Percentiles rank a stretch among this genome's conserved stretches.
Conservation (phyloP, 2,329 filamentous ascomycete genomes). For the Colletotrichum acutatum region DNA sequence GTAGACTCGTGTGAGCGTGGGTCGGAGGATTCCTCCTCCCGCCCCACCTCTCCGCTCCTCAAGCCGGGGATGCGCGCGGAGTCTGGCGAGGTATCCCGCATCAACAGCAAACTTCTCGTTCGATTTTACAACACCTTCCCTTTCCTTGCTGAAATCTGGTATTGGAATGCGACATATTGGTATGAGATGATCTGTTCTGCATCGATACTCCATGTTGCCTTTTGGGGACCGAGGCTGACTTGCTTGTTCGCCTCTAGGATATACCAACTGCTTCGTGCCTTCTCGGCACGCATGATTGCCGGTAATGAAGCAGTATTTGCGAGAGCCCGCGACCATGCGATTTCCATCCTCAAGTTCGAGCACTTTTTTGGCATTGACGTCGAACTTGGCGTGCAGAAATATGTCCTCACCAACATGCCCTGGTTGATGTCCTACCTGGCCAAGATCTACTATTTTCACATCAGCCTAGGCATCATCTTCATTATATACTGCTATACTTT, state of each 20-base stretch:
- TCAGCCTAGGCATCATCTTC: slow-evolving; percentile 56
- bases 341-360: slow-evolving; percentile 53
- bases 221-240: not conserved
- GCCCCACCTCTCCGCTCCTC: slow-evolving; percentile 26
- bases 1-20: slow-evolving; percentile 25
- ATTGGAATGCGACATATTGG: slow-evolving; percentile 51
- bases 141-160: slow-evolving; percentile 49
- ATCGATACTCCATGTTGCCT: not conserved
- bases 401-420: slow-evolving; percentile 48
- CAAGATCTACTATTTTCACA: slow-evolving; percentile 58
- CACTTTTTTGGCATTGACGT: slow-evolving; percentile 49
- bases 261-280: slow-evolving; percentile 56
- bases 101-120: slow-evolving; percentile 33
- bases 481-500: slow-evolving; percentile 60
- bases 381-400: slow-evolving; percentile 52
- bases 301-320: slow-evolving; percentile 50
- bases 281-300: slow-evolving; percentile 53
- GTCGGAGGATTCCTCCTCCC: slow-evolving; percentile 26
- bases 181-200: slow-evolving; percentile 32
- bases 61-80: slow-evolving; percentile 31
- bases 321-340: slow-evolving; percentile 51
- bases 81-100: slow-evolving; percentile 8
- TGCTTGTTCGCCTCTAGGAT: slow-evolving; percentile 40
- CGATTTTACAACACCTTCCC: slow-evolving; percentile 46
- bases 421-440: slow-evolving; percentile 53